A percentile compares a stretch with the other conserved stretches of the same genome.
Evolutionary conservation across 2,329 filamentous ascomycete genomes (phyloP).

Genomic region (Fusarium graminum): DNA sequence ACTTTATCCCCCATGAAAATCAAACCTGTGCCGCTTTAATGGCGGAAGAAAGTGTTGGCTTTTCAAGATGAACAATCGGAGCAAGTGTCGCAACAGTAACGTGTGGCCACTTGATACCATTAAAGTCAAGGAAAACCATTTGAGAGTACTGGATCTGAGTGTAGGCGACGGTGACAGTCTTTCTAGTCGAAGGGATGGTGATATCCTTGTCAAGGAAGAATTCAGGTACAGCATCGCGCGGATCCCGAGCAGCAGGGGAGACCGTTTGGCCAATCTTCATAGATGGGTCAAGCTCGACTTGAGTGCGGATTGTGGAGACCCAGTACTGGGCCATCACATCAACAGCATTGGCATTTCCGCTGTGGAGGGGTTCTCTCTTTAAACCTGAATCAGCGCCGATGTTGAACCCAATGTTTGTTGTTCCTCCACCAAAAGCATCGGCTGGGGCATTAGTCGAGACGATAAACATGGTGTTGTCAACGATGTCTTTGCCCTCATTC

Average conservation of each 20-base stretch:
- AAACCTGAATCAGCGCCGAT: not conserved
- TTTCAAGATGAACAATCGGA: not conserved
- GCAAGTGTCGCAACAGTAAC: constrained; percentile 8
- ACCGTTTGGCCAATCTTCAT: not conserved
- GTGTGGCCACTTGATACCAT: constrained; percentile 4
- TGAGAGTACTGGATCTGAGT: constrained; percentile 13
- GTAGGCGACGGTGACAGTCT: not conserved
- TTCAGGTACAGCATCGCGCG: not conserved
- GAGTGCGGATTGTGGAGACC: not conserved
- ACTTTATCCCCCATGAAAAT: no score
- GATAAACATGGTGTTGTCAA: not conserved
- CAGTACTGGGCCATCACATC: constrained; percentile 8
- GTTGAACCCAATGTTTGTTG: constrained; percentile 5
- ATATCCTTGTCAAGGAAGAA: not conserved
- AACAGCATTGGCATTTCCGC: not conserved
- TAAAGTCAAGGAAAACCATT: constrained; percentile 3
- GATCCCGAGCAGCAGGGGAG: not conserved
- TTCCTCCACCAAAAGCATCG: not conserved
- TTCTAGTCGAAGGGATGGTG: not conserved
- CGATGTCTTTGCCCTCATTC: not conserved
- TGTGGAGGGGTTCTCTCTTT: not conserved
- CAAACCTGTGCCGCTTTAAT: not conserved
- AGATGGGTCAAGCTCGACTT: not conserved
- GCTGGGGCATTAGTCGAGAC: not conserved
- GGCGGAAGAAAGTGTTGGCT: not conserved